Base-by-base conservation (phyloP, 257 asterid genomes). In the Agastache rugosa region DNA sequence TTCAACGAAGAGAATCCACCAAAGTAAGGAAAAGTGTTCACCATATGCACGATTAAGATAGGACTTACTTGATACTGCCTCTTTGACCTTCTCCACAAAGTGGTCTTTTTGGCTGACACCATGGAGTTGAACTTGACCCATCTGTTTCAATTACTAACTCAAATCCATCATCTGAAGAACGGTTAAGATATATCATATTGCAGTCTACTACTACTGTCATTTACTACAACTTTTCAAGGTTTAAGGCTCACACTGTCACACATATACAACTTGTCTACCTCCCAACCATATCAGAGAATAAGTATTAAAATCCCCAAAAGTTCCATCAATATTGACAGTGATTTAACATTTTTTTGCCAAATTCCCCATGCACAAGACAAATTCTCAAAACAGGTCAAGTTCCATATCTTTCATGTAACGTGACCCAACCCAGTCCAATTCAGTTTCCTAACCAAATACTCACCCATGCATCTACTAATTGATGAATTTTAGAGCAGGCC, bases 1-100 rank as follows among this genome's bases (percentile, higher is more conserved):
- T 22, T 56, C 31, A 69, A 44, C 25, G 37, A 31, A 22, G 20
- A 61, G 17, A 58, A 58, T 17, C 19, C 31, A 62, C 73, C 44
- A 37, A 51, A 58, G 72, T 34, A 9, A 42, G 45, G 58, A 20
- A 42, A 59, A 73, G 15, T 16, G 35, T 55, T 8, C 27, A 51
- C 11, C 9, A 47, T 11, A 69, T 69, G 79, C 48, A 67, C 16
- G 71, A 68, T 61, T 64, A 72, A 63, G 73, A 77, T 17, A 71
- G 35, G 42, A 84, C 93, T 84, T 82, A 94, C 98, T 80, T 68
- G 85, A 83, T 69, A 85, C 69, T 75, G 97, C 97, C 77, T 88
- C 91, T 73, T 85, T 90, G 76, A 94, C 81, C 81, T 80, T 86
- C 78, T 74, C 77, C 72, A 91, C 89, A 79, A 94, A 90, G 16